Evolutionary conservation across 345 rosid species (phyloP), one percentile per base, ranked within the genome.

Genomic region (Pistacia atlantica): DNA sequence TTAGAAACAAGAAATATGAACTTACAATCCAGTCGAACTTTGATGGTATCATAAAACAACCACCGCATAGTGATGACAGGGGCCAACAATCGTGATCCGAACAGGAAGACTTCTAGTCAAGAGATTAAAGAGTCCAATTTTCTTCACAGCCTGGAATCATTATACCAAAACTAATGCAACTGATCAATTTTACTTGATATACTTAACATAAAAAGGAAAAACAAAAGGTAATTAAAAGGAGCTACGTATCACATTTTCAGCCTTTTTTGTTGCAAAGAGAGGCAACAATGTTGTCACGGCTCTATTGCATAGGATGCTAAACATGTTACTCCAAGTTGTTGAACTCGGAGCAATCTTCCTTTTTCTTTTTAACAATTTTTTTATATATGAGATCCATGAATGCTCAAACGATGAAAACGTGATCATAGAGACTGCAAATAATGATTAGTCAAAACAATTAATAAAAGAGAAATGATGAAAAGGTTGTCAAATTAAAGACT

Each of bases 71-170:
- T 85, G 70, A 86, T 78, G 25, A 88, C 83, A 35, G 95, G 93
- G 11, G n/a, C 93, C 93, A 16, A 91, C 91, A 2, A 89, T 77
- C 22, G 84, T 61, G 22, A 89, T 84, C 55, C 93, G 88, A 65
- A 89, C 77, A 62, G 95, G 91, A 81, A 91, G 92, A 70, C 92
- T 89, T 80, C 93, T 81, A 2, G 89, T 84, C 77, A 89, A 88
- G 62, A 91, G 88, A 74, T 84, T 84, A 45, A 60, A 25, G 59
- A 88, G 72, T 65, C 95, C 95, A 72, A 88, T 84, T 20, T 83
- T 82, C 84, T 84, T 88, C 77, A 82, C 86, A 63, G 89, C 91
- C 91, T 90, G 80, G 80, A 69, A 79, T 46, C 49, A 38, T 31
- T 38, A 75, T 38, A n/a, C 28, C 28, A 11, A 59, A 68, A 25